Percentiles rank a stretch among this genome's conserved stretches.
These are phyloP conservation scores for Cadophora malorum DNA, from an alignment of 2,329 filamentous ascomycete genomes.

Conservation along the genomic window DNA sequence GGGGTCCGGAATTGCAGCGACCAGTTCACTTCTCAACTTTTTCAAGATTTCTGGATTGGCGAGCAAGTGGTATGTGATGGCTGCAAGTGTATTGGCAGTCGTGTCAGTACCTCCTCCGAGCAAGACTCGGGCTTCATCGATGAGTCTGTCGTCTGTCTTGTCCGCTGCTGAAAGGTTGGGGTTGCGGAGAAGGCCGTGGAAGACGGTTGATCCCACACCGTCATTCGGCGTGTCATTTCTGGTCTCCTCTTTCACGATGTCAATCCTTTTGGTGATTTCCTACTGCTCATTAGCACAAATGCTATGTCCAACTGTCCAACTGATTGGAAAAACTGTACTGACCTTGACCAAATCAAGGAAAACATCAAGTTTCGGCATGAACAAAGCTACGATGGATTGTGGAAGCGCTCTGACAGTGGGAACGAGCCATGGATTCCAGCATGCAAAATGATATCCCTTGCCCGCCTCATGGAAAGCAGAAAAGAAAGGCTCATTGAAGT, in stretches of 20 bases:
- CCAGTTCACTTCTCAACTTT: slow-evolving; percentile 24
- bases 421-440: slow-evolving; percentile 21
- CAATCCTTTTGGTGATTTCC: background rate
- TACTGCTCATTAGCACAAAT: background rate
- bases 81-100: slow-evolving; percentile 22
- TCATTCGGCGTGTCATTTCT: background rate
- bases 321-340: too few relatives aligned
- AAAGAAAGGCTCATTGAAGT: slow-evolving; percentile 20
- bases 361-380: slow-evolving; percentile 13
- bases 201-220: background rate
- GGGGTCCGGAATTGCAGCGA: background rate
- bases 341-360: background rate
- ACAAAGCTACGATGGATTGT: background rate
- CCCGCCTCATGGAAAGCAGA: background rate
- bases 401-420: slow-evolving; percentile 15
- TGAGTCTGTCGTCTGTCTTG: slow-evolving; percentile 12
- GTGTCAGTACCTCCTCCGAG: slow-evolving; percentile 27
- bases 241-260: background rate
- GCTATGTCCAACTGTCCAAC: too few relatives aligned
- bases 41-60: slow-evolving; percentile 21
- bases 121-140: slow-evolving; percentile 24
- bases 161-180: slow-evolving; percentile 6
- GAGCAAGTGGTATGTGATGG: slow-evolving; percentile 27
- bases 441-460: slow-evolving; percentile 18
- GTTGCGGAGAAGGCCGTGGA: slow-evolving; percentile 2